A percentile compares a stretch with the other conserved stretches of the same genome.
Evolutionary conservation across 2,329 filamentous ascomycete species (phyloP).

Genomic region (Colletotrichum magnum): DNA sequence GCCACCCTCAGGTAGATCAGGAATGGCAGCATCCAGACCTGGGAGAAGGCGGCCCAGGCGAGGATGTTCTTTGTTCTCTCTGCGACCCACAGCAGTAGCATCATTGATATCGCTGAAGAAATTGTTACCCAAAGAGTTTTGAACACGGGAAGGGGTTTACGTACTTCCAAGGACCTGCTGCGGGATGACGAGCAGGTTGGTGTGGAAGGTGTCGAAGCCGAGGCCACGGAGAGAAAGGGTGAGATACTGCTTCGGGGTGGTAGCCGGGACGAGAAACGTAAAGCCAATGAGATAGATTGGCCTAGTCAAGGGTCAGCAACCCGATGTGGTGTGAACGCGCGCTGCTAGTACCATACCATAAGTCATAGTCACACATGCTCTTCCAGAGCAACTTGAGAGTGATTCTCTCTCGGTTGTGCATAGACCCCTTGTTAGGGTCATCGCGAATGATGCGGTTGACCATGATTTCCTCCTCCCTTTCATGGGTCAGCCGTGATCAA

Average conservation of each 20-base stretch:
- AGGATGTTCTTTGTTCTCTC: conserved; percentile 9
- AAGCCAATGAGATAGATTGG: conserved; percentile 69
- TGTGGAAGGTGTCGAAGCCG: conserved; percentile 72
- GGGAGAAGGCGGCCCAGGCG: conserved; percentile 41
- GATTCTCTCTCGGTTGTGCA: conserved; percentile 73
- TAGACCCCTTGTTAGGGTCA: conserved; percentile 71
- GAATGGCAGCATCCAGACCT: conserved; percentile 69
- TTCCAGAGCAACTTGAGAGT: conserved; percentile 65
- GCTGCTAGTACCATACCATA: conserved; percentile 46
- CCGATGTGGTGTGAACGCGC: background rate
- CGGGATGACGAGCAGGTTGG: conserved; percentile 75
- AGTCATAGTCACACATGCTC: conserved; percentile 65
- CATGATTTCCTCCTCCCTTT: conserved; percentile 70
- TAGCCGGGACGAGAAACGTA: conserved; percentile 66
- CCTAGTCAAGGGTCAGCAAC: conserved; percentile 37
- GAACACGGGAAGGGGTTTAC: background rate
- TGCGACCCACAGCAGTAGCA: conserved; percentile 6
- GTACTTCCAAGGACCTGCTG: conserved; percentile 41
- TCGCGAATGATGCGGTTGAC: conserved; percentile 72
- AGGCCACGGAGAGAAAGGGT: conserved; percentile 70
- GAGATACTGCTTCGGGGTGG: conserved; percentile 66
- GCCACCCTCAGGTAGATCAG: conserved; percentile 60
- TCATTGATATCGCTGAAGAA: conserved; percentile 39
- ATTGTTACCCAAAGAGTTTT: background rate
- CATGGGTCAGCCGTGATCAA: background rate